phyloP scores from a whole-genome alignment of 31 red algal genomes.

The Endocladia muricata region DNA sequence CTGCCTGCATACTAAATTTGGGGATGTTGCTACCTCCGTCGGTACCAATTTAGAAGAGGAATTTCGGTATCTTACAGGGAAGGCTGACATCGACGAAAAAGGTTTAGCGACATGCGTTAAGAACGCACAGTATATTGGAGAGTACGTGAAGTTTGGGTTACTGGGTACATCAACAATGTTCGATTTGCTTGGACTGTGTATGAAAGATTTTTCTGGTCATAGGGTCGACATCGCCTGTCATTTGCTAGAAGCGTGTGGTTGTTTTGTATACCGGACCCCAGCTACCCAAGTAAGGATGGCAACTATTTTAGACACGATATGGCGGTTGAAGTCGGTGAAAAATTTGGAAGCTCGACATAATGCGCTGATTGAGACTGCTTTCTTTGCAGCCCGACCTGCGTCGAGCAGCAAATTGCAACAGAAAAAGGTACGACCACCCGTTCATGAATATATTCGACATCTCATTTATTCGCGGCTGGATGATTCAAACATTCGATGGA shows the following conservation, averaged over 20 bases:
- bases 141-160: constrained; percentile 91
- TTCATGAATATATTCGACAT: constrained; percentile 88
- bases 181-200: constrained; percentile 77
- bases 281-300: constrained; percentile 68
- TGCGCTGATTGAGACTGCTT: constrained; percentile 88
- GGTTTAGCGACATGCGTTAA: constrained; percentile 63
- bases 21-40: constrained; percentile 65
- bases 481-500: constrained; percentile 66
- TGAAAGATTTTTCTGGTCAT: constrained; percentile 90
- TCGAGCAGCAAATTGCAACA: constrained; percentile 51
- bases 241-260: constrained; percentile 85
- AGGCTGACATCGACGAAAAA: constrained; percentile 72
- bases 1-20: constrained; percentile 47
- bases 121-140: constrained; percentile 76
- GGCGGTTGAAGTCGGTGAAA: constrained; percentile 90
- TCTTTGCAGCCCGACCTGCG: constrained; percentile 62
- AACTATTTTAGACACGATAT: constrained; percentile 88
- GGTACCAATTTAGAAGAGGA: constrained; percentile 78
- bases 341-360: constrained; percentile 88
- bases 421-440: constrained; percentile 64
- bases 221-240: constrained; percentile 87
- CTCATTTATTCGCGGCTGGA: constrained; percentile 66
- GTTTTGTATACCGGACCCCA: constrained; percentile 67
- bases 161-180: constrained; percentile 58
- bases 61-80: constrained; percentile 58